Conservation (phyloP, 2,329 filamentous ascomycete genomes). For the Penicillium sp. region DNA sequence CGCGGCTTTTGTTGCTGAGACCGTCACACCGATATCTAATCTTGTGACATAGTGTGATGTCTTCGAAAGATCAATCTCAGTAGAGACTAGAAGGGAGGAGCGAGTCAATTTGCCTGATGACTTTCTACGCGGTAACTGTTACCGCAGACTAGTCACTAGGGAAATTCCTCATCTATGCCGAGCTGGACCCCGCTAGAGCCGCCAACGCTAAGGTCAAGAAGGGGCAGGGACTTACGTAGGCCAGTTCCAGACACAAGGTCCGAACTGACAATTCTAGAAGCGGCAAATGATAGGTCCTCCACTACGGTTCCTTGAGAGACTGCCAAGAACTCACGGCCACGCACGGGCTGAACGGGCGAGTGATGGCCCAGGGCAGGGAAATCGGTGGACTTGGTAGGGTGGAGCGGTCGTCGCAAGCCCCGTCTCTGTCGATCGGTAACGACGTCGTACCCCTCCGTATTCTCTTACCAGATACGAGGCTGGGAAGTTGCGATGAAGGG, state of each 20-base stretch:
- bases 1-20: neutral
- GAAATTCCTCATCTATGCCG: too few species aligned
- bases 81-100: too few species aligned
- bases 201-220: neutral
- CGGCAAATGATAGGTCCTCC: neutral
- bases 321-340: constrained; percentile 11
- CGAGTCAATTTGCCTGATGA: neutral
- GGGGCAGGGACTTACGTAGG: neutral
- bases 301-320: neutral
- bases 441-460: neutral
- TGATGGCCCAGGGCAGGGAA: constrained; percentile 5
- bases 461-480: neutral
- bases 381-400: constrained; percentile 13
- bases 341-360: constrained; percentile 4
- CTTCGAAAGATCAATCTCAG: neutral
- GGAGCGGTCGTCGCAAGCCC: constrained; percentile 18
- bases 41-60: neutral
- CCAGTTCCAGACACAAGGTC: neutral
- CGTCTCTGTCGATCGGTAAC: constrained; percentile 1
- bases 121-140: too few species aligned
- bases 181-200: neutral
- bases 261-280: neutral
- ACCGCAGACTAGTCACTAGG: neutral
- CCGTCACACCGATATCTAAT: neutral
- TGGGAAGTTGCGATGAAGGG: neutral